Percentiles rank a stretch among this genome's conserved stretches.
phyloP scores from a whole-genome alignment of 2,329 filamentous ascomycete species.

The Cercospora berteroae region DNA sequence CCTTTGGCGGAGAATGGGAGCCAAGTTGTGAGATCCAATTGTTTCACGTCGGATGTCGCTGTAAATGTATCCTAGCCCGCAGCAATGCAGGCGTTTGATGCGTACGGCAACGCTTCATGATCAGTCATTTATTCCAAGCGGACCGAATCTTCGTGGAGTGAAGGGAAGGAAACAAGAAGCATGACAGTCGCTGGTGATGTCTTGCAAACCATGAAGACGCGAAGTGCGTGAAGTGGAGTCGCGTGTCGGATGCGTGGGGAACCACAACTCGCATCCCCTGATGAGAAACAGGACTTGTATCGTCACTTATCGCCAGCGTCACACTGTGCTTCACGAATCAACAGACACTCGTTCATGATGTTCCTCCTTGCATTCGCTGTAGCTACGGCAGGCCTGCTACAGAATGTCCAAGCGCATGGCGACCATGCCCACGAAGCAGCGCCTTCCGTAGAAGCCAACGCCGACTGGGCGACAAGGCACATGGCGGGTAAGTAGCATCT shows the following conservation, averaged over 20 bases:
- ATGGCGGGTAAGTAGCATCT: slow-evolving; percentile 45
- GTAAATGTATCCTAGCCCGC: not conserved
- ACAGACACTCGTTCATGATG: slow-evolving; percentile 3
- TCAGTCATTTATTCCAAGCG: slow-evolving; percentile 2
- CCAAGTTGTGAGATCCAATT: not conserved
- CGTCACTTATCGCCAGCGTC: not conserved
- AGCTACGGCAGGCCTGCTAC: slow-evolving; percentile 17
- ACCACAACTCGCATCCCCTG: not conserved
- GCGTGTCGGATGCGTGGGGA: not conserved
- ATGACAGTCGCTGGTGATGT: not conserved
- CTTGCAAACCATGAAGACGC: not conserved
- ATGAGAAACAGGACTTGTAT: not conserved
- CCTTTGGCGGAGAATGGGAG: not conserved
- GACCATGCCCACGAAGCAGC: slow-evolving; percentile 41
- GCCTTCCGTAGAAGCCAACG: slow-evolving; percentile 43
- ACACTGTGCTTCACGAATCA: not conserved
- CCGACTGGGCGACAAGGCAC: slow-evolving; percentile 51
- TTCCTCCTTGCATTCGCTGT: slow-evolving; percentile 7
- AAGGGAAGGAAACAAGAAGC: not conserved
- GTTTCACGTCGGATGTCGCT: not conserved
- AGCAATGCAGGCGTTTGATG: not conserved
- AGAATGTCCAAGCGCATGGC: slow-evolving; percentile 35
- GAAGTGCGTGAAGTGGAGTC: not conserved
- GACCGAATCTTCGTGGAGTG: not conserved
- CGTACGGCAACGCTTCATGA: slow-evolving; percentile 3